Base-by-base conservation (phyloP, 2,329 filamentous ascomycete species). In the Claviceps maximensis region DNA sequence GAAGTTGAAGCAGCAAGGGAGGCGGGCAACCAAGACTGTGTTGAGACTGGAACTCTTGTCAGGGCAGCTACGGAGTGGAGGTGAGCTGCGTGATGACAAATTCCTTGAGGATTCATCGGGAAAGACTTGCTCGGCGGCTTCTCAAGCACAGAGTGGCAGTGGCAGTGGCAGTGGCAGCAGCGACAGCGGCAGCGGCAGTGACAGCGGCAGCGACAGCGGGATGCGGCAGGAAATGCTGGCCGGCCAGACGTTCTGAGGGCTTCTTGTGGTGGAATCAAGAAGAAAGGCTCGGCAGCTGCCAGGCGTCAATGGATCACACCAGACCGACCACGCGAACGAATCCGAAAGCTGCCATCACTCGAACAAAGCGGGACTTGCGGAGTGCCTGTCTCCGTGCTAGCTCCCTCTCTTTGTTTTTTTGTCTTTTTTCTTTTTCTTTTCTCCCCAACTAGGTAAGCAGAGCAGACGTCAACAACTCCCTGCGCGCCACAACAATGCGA, bases 61-160 rank as follows among this genome's bases (percentile, higher is more conserved):
- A 33, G 9, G 27, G 17, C 31, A 50, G 49, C 47, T 52, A 41
- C 47, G 33, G 42, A 53, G 40, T 49, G 50, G 49, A 51, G 54
- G 45, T 38, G 49, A 31, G 50, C 31, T 21, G 29, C 15, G 46
- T 50, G 52, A 54, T 53, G 56, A 50, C 54, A 54, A 54, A 54
- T 54, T 44, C 44, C n/a, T 23, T 44, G 27, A 8, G 51, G 44
- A 23, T 51, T 29, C 54, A 55, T 57, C 46, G 27, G 42, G 13
- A 23, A 38, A 48, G 10, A 12, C 10, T 36, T n/a, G 1, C 10
- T 12, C 19, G 21, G 23, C 13, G 17, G 19, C 41, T 8, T n/a
- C n/a, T n/a, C n/a, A n/a, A n/a, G n/a, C n/a, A n/a, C n/a, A n/a
- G n/a, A n/a, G n/a, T n/a, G n/a, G n/a, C 9, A 31, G 27, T 44